phyloP scores from a whole-genome alignment of 805 yeast genomes.

The Wickerhamomyces chambardii region DNA sequence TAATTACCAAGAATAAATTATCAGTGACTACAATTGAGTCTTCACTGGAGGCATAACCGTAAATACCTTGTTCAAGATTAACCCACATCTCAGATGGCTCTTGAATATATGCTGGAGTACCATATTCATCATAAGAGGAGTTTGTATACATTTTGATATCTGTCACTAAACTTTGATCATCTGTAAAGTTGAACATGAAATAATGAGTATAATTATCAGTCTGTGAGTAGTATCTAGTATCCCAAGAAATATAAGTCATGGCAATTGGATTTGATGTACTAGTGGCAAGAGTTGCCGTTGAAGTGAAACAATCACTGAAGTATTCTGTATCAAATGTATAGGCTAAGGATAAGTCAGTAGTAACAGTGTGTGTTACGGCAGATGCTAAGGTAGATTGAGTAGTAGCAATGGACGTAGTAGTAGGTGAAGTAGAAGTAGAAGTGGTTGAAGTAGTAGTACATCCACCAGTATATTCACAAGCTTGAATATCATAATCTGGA shows the following conservation, averaged over 20 bases:
- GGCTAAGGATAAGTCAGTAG: conserved; percentile 3
- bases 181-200: conserved; percentile 9
- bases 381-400: conserved; percentile 2
- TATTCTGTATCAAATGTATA: conserved; percentile 2
- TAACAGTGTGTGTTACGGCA: conserved; percentile 6
- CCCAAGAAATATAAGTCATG: neutral
- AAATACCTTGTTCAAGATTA: conserved; percentile 11
- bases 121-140: neutral
- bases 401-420: conserved; percentile 2
- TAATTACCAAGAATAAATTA: conserved; percentile 2
- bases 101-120: neutral
- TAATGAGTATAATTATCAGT: conserved; percentile 2
- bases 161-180: conserved; percentile 8
- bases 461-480: neutral
- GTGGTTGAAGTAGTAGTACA: conserved; percentile 11
- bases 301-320: conserved; percentile 5
- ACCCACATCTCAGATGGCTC: conserved; percentile 5
- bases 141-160: conserved; percentile 9
- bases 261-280: conserved; percentile 1
- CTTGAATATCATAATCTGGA: neutral
- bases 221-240: neutral
- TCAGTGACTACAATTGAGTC: neutral
- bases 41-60: conserved; percentile 1
- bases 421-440: conserved; percentile 1
- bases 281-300: neutral